Base-by-base conservation (phyloP, 768 basidiomycete species). In the Suillus plorans region DNA sequence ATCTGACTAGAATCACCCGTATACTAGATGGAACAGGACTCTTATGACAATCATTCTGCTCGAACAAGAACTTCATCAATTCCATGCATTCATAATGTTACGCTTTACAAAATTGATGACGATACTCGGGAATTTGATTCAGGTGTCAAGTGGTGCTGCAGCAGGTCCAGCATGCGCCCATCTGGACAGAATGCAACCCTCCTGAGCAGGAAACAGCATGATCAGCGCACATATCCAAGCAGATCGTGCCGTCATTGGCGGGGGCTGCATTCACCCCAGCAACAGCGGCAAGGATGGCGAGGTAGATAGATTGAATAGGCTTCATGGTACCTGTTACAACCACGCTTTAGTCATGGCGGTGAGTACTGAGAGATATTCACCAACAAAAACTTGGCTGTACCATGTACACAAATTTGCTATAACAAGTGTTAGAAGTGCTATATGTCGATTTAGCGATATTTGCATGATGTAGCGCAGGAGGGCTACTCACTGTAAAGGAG, bases 191-290 rank as follows among this genome's bases (percentile, higher is more conserved):
- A 12, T 47, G 20, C 4, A 47, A 2, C 4, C n/a, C 45, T 5
- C 12, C 2, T n/a, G 1, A 5, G 45, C 45, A 47, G 45, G n/a
- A 0, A n/a, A n/a, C 10, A 47, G 45, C 10, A 1, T 0, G 0
- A n/a, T 5, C 7, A 22, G 45, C 10, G n/a, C 45, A 47, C 12
- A 47, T 20, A 12, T 12, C 5, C 44, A 45, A 12, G 44, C 44
- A 45, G 44, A 10, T n/a, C 10, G 20, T n/a, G 20, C 18, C 8
- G 4, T 44, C 8, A 45, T 22, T 12, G 47, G 14, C 7, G 49
- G 25, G 7, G 22, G 25, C 22, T 25, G 14, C 25, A 3, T 50
- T 50, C 13, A 50, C 49, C 14, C 25, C 13, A 8, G 4, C 22
- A 22, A 57, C 1, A 57, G 31, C 4, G 56, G 22, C n/a, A 39